Evolutionary conservation across 192 early-diverging fungal species (phyloP), one percentile per base, ranked within the genome.

Genomic region (Spizellomyces punctatus): DNA sequence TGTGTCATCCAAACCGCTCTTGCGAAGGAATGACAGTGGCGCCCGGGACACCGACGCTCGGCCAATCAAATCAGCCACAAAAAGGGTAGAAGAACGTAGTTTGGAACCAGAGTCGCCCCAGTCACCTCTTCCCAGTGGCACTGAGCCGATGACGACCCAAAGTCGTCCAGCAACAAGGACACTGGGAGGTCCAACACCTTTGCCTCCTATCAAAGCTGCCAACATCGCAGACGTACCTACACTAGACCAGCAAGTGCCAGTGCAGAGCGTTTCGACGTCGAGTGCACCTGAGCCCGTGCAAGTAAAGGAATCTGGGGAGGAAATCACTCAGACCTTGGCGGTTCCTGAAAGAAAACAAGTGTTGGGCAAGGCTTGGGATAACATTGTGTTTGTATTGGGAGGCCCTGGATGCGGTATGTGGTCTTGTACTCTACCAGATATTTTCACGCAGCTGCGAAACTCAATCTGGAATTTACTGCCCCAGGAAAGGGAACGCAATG

Each of bases 401-500:
- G 81, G 78, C 43, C 81, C 81, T 59, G 81, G 81, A 46, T 78
- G 78, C 62, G 81, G 79, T 46, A 78, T 67, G 65, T 46, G 12
- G 2, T 10, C 64, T 2, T 47, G n/a, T 16, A 12, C 46, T 36
- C 27, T 3, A 36, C 1, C 27, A 36, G 27, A 36, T 36, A 36
- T 36, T 36, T 55, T 55, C 54, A 55, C 16, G 54, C 54, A 55
- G 1, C 3, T 55, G 52, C 16, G 52, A n/a, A n/a, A 36, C 27
- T 36, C 27, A 36, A 2, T 36, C 1, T 36, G 27, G 22, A 7
- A n/a, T 10, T 41, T n/a, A 17, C 59, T n/a, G 14, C n/a, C 1
- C 19, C 50, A 72, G 71, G 76, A 19, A 77, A 72, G 60, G 95
- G 95, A 41, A 99, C 97, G 10, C 93, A 98, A 76, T 96, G 95